phyloP scores from a whole-genome alignment of 31 red algal species.

The Asparagopsis taxiformis region DNA sequence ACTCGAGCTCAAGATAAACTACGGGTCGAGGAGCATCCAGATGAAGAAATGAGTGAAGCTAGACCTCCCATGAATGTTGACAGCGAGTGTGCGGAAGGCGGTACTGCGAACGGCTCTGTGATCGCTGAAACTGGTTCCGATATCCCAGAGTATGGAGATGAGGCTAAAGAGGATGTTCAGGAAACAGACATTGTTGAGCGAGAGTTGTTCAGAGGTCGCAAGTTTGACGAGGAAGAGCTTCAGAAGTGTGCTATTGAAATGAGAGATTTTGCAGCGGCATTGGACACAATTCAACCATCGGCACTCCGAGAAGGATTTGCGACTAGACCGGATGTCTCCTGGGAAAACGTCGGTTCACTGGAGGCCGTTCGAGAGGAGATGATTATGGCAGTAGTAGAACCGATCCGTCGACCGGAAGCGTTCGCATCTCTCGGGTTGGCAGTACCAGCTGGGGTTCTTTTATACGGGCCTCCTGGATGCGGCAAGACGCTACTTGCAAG shows the following conservation, averaged over 20 bases:
- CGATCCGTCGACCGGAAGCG: constrained; percentile 77
- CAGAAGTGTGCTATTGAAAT: constrained; percentile 45
- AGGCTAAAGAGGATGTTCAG: neutral
- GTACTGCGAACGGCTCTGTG: neutral
- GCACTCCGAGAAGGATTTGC: constrained; percentile 97
- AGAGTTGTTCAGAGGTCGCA: neutral
- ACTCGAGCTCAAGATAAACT: neutral
- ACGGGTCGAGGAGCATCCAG: neutral
- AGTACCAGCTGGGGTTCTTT: constrained; percentile 89
- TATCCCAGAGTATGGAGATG: neutral
- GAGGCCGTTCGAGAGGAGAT: constrained; percentile 86
- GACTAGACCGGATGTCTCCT: constrained; percentile 87
- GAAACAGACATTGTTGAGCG: neutral
- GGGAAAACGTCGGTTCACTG: constrained; percentile 93
- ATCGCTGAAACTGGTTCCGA: neutral
- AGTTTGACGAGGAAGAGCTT: constrained; percentile 5
- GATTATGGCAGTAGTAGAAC: constrained; percentile 86
- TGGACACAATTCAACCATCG: constrained; percentile 77
- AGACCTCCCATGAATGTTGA: neutral
- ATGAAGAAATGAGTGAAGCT: neutral
- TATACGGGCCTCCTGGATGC: constrained; percentile 97
- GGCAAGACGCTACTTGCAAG: constrained; percentile 96
- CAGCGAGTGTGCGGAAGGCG: neutral
- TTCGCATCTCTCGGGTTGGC: constrained; percentile 82
- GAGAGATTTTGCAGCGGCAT: constrained; percentile 71